These are phyloP conservation scores for Orychophragmus violaceus DNA, from an alignment of 345 rosid species.

Conservation along the genomic window DNA sequence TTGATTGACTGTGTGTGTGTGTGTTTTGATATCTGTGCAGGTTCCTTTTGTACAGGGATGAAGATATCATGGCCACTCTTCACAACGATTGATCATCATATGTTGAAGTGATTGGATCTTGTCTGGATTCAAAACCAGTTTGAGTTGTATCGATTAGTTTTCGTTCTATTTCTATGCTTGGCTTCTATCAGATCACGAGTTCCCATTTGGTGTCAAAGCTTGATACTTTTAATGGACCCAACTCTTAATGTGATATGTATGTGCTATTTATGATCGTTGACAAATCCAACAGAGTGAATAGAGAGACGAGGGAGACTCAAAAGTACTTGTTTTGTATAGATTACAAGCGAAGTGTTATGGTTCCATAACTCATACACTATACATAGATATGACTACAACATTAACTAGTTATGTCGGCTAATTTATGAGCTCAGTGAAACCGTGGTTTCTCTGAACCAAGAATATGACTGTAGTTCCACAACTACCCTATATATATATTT, in stretches of 20 bases:
- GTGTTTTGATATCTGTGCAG: too few relatives aligned
- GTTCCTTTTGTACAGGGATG: too few relatives aligned
- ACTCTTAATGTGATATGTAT: background rate
- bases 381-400: background rate
- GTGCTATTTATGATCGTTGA: background rate
- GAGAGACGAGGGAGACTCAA: background rate
- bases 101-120: too few relatives aligned
- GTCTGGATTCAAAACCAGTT: background rate
- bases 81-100: too few relatives aligned
- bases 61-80: too few relatives aligned
- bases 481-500: background rate
- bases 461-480: conserved; percentile 27
- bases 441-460: conserved; percentile 16
- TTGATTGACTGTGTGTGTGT: too few relatives aligned
- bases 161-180: background rate
- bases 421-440: conserved; percentile 20
- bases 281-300: too few relatives aligned
- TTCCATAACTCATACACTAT: background rate
- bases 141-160: background rate
- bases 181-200: background rate
- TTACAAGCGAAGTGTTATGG: background rate
- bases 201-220: background rate
- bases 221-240: background rate
- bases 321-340: background rate
- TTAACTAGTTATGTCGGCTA: conserved; percentile 26